Evolutionary conservation across 176 grass and related monocot genomes (phyloP).

Genomic region (Avena insularis): DNA sequence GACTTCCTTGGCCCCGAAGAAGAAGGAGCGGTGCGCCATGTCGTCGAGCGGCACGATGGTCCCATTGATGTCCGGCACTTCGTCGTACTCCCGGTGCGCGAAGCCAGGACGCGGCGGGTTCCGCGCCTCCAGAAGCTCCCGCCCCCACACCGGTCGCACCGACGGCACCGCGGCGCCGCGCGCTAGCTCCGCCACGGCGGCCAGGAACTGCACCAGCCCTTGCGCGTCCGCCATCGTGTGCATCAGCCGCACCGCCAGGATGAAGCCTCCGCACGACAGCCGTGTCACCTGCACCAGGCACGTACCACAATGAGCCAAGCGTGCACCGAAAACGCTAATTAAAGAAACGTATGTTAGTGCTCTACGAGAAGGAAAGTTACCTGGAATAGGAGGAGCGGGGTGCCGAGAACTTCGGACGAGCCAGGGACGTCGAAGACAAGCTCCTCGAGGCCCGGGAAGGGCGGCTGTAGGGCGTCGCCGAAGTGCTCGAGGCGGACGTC

Average conservation of each 20-base stretch:
- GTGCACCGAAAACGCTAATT: not conserved
- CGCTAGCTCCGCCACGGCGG: too few relatives aligned
- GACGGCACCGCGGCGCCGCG: slow-evolving; percentile 21
- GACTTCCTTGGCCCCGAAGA: slow-evolving; percentile 63
- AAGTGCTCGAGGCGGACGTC: slow-evolving; percentile 78
- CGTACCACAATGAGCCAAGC: not conserved
- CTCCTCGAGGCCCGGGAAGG: slow-evolving; percentile 72
- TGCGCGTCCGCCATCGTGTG: slow-evolving; percentile 75
- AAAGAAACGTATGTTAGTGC: not conserved
- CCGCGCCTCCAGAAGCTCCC: slow-evolving; percentile 16
- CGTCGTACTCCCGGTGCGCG: slow-evolving; percentile 77
- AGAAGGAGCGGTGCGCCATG: slow-evolving; percentile 79
- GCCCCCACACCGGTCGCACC: slow-evolving; percentile 59
- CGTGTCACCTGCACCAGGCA: slow-evolving; percentile 56
- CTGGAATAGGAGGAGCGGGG: slow-evolving; percentile 77
- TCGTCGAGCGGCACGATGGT: slow-evolving; percentile 79
- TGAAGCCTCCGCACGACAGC: slow-evolving; percentile 72
- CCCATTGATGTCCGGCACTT: slow-evolving; percentile 74
- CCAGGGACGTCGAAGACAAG: slow-evolving; percentile 76
- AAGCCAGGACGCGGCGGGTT: slow-evolving; percentile 23
- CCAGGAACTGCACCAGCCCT: slow-evolving; percentile 4
- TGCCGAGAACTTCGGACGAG: slow-evolving; percentile 57
- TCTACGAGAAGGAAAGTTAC: slow-evolving; percentile 12
- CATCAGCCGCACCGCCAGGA: slow-evolving; percentile 55
- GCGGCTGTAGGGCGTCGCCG: slow-evolving; percentile 68